Base-by-base conservation (phyloP, 805 yeast genomes). In the Saccharomycopsis capsularis region DNA sequence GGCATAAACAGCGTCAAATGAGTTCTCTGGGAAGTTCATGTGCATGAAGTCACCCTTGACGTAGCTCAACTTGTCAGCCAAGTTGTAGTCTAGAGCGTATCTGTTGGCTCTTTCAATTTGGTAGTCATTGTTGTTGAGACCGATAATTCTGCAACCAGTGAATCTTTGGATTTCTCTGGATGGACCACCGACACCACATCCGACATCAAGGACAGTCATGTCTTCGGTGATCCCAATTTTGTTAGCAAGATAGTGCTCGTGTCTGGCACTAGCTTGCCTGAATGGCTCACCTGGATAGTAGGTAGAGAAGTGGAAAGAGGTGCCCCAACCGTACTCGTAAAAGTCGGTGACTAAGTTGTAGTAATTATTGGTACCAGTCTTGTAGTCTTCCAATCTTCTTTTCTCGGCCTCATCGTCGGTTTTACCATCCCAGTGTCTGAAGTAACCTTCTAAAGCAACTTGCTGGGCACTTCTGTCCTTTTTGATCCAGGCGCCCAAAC, bases 171-270 rank as follows among this genome's bases (percentile, higher is more conserved):
- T 91, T 72, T 93, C 96, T 68, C 97, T 84, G 21, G 96, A 97
- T 61, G 99, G 99, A 39, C 99, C 99, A 64, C 99, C 99, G 60
- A 91, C 96, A 75, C 99, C 99, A 73, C 99, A 93, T 42, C 99
- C 99, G 50, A 91, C 99, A 65, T 91, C 99, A 59, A 91, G 76
- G 16, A 91, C 99, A 62, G 82, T 81, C 87, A 85, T 85, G 59
- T 80, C 77, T 59, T 81, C 85, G 59, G 73, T 67, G 60, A 91
- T 73, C 54, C 85, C 85, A 77, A 90, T 89, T 71, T 85, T 82
- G 67, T 75, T 71, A 38, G 99, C 99, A 58, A 91, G 73, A 68
- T 78, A 93, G 70, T 93, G 98, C 73, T 91, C 99, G 68, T 91
- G 99, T 73, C 95, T 82, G 35, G 98, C 98, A 57, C 87, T 81